Percentiles rank a stretch among this genome's conserved stretches.
phyloP scores from a whole-genome alignment of 1,284 basidiomycete species.

The Kwoniella shivajii region DNA sequence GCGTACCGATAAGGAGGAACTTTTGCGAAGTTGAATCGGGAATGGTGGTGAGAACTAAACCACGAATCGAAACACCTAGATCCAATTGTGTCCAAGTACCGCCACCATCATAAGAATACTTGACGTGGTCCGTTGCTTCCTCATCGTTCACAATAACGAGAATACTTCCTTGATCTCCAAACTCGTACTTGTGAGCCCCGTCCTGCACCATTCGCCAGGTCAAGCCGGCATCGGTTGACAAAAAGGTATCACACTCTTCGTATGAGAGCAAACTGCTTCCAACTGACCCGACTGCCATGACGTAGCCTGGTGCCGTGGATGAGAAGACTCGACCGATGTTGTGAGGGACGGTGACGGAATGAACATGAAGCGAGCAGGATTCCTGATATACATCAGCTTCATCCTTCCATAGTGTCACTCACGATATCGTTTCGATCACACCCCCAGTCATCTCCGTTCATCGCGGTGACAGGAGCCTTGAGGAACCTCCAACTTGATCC shows the following conservation, averaged over 20 bases:
- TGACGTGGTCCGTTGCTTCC: conserved; percentile 69
- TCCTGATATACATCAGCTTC: conserved; percentile 7
- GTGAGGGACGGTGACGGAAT: conserved; percentile 86
- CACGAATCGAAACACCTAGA: conserved; percentile 72
- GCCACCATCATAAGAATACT: conserved; percentile 85
- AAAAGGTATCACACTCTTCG: conserved; percentile 88
- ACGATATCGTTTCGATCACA: conserved; percentile 65
- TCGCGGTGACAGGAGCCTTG: conserved; percentile 65
- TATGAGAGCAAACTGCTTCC: conserved; percentile 74
- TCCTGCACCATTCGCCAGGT: conserved; percentile 77
- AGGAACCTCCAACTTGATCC: conserved; percentile 79
- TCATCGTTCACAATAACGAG: conserved; percentile 87
- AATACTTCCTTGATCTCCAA: conserved; percentile 85
- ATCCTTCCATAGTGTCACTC: conserved; percentile 9
- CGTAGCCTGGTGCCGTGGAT: conserved; percentile 87
- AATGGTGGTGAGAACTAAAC: conserved; percentile 75
- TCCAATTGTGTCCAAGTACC: conserved; percentile 74
- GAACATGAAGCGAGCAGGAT: conserved; percentile 83
- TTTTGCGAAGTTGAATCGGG: conserved; percentile 93
- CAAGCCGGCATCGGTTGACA: conserved; percentile 85
- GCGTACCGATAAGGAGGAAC: conserved; percentile 76
- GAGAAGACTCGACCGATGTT: conserved; percentile 94
- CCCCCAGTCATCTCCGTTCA: conserved; percentile 63
- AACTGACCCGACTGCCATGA: conserved; percentile 92
- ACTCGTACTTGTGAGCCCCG: conserved; percentile 91